Percentiles rank a stretch among this genome's conserved stretches.
phyloP scores from a whole-genome alignment of 2,329 filamentous ascomycete species.

The Trichoderma atrobrunneum region DNA sequence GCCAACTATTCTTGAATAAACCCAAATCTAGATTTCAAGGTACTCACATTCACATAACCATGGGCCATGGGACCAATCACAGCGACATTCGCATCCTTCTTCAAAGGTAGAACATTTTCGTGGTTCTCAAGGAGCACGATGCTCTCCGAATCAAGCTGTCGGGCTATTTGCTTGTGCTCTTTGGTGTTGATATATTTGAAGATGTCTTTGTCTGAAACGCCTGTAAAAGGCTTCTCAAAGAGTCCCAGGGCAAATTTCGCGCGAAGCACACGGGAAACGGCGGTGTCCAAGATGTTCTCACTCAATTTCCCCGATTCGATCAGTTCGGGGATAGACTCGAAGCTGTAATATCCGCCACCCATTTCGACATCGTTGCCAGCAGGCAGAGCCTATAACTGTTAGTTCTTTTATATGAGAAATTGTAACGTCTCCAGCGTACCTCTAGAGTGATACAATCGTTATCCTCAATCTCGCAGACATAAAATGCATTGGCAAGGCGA shows the following conservation, averaged over 20 bases:
- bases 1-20: not conserved
- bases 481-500: constrained; percentile 5
- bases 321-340: not conserved
- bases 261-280: not conserved
- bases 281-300: not conserved
- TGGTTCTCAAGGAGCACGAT: constrained; percentile 10
- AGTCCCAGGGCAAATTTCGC: not conserved
- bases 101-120: not conserved
- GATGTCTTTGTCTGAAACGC: not conserved
- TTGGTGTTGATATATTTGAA: constrained; percentile 1
- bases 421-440: not conserved
- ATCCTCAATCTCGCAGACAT: not conserved
- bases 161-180: not conserved
- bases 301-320: not conserved
- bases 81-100: constrained; percentile 1
- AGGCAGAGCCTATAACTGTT: not conserved
- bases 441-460: constrained; percentile 9
- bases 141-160: not conserved
- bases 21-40: not conserved
- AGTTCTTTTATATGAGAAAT: not conserved
- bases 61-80: constrained; percentile 6
- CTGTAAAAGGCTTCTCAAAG: not conserved
- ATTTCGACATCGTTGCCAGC: constrained; percentile 9
- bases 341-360: constrained; percentile 9
- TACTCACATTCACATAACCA: not conserved